Evolutionary conservation across 2,329 filamentous ascomycete species (phyloP).

Genomic region (Sporothrix humicola): DNA sequence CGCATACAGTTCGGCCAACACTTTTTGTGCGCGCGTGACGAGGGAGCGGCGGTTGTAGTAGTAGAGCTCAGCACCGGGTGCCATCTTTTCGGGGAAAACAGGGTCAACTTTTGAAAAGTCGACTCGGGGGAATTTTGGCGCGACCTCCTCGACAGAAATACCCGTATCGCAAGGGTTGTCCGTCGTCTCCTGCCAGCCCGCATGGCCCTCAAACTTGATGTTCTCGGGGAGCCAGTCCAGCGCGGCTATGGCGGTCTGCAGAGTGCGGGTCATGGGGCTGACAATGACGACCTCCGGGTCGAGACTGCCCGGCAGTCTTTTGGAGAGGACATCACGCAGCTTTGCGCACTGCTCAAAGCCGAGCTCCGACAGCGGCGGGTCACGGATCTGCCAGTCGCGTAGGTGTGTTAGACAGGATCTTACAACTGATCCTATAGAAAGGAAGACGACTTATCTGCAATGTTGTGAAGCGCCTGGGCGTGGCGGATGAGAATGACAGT

Average conservation of each 20-base stretch:
- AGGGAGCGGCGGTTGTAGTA: constrained; percentile 60
- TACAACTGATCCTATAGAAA: background rate
- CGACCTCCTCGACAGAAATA: constrained; percentile 52
- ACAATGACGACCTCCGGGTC: constrained; percentile 63
- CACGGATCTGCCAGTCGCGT: constrained; percentile 57
- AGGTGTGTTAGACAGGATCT: constrained; percentile 37
- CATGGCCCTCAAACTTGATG: constrained; percentile 57
- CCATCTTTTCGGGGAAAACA: constrained; percentile 67
- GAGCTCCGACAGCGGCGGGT: constrained; percentile 57
- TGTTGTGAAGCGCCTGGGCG: constrained; percentile 72
- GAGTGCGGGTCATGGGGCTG: constrained; percentile 68
- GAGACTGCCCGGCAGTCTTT: constrained; percentile 50
- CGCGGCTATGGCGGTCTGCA: constrained; percentile 66
- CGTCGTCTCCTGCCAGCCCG: constrained; percentile 66
- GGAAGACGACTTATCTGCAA: constrained; percentile 51
- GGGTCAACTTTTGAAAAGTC: constrained; percentile 64
- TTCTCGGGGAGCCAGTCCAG: constrained; percentile 61
- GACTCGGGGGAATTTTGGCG: constrained; percentile 58
- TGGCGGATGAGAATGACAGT: constrained; percentile 84
- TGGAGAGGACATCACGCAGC: constrained; percentile 51
- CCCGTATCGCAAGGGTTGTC: constrained; percentile 67
- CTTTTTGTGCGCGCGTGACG: constrained; percentile 59
- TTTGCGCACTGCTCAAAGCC: constrained; percentile 56
- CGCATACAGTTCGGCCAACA: constrained; percentile 56
- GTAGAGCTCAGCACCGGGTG: constrained; percentile 53